Percentiles rank a stretch among this genome's conserved stretches.
Evolutionary conservation across 768 basidiomycete species (phyloP).

Genomic region (Termitomyces sp.): DNA sequence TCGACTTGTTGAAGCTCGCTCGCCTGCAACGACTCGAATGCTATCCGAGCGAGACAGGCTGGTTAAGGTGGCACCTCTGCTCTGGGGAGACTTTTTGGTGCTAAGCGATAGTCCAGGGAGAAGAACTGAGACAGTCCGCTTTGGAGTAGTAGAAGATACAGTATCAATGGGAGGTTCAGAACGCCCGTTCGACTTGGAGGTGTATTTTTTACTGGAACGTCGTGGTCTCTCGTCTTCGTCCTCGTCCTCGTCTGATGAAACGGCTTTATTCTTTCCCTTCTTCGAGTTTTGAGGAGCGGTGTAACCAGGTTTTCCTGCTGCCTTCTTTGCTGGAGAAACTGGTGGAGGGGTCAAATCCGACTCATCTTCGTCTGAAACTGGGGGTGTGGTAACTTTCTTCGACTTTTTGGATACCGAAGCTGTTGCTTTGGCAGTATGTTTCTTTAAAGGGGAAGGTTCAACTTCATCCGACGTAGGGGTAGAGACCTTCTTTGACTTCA

Average conservation of each 20-base stretch:
- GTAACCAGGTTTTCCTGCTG: background rate
- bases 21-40: conserved; percentile 23
- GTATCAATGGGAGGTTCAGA: background rate
- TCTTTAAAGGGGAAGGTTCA: background rate
- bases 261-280: conserved; percentile 1
- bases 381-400: background rate
- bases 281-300: background rate
- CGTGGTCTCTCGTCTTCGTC: conserved; percentile 4
- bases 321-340: background rate
- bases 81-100: conserved; percentile 7
- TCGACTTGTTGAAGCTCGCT: conserved; percentile 16
- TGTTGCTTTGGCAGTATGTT: background rate
- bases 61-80: background rate
- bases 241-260: conserved; percentile 1
- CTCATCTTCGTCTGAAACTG: background rate
- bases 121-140: conserved; percentile 16
- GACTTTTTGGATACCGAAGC: background rate
- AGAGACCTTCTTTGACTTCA: background rate
- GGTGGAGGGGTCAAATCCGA: conserved; percentile 1
- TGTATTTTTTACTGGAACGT: background rate
- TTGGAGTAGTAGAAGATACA: conserved; percentile 12
- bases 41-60: conserved; percentile 21
- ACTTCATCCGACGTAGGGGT: background rate
- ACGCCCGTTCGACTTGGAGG: background rate
- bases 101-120: conserved; percentile 13